Conservation (phyloP, 2,329 filamentous ascomycete species). For the Diaporthe humulicola region DNA sequence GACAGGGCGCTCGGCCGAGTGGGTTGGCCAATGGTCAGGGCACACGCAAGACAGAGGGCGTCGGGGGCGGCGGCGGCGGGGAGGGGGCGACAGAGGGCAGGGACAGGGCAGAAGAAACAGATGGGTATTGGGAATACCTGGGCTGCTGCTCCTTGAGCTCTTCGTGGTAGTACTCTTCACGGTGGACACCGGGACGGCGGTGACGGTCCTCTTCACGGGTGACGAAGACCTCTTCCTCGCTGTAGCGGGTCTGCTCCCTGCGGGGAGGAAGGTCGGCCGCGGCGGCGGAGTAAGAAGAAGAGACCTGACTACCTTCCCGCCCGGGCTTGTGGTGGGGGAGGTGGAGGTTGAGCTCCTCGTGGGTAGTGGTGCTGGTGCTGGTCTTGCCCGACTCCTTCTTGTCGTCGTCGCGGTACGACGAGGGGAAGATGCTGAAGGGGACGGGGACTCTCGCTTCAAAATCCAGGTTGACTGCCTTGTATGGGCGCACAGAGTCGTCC, state of each 20-base stretch:
- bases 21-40: background rate
- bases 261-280: constrained; percentile 74
- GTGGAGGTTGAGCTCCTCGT: constrained; percentile 92
- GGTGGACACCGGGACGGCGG: constrained; percentile 77
- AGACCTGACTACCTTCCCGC: constrained; percentile 88
- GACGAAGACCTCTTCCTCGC: constrained; percentile 87
- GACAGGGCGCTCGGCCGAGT: constrained; percentile 26
- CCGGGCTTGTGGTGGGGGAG: constrained; percentile 84
- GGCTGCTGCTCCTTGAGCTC: constrained; percentile 55
- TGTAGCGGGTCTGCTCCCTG: constrained; percentile 67
- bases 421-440: constrained; percentile 99
- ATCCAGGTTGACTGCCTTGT: constrained; percentile 96
- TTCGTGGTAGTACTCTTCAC: constrained; percentile 64
- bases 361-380: constrained; percentile 70
- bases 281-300: constrained; percentile 77
- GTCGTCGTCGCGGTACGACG: constrained; percentile 75
- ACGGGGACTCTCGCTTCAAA: constrained; percentile 99
- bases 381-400: constrained; percentile 66
- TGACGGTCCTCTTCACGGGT: constrained; percentile 83
- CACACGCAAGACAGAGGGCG: background rate
- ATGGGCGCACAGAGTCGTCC: constrained; percentile 57
- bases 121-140: constrained; percentile 41
- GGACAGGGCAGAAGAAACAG: constrained; percentile 33
- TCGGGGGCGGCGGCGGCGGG: background rate
- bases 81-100: background rate